Evolutionary conservation across 257 asterid genomes (phyloP).

Genomic region (Solanum bulbocastanum): DNA sequence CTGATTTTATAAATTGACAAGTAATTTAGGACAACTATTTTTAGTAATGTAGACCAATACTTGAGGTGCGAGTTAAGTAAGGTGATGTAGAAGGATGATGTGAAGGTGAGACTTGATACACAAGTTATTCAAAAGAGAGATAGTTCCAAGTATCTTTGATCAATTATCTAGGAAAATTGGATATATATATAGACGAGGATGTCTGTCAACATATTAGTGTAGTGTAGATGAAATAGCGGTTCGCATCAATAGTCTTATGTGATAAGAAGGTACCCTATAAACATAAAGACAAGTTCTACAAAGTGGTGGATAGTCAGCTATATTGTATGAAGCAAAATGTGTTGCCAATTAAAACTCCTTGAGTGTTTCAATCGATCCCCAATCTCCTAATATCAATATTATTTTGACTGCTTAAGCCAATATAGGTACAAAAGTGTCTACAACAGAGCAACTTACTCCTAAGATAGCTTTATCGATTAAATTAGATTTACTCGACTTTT

Average conservation of each 20-base stretch:
- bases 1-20: neutral
- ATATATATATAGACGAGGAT: neutral
- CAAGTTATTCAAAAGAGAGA: too few relatives aligned
- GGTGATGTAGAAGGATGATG: neutral
- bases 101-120: neutral
- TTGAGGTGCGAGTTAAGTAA: neutral
- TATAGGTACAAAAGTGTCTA: neutral
- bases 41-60: neutral
- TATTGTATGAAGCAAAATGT: neutral
- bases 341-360: neutral
- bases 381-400: neutral
- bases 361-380: neutral
- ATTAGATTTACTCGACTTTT: too few relatives aligned
- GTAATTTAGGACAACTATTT: neutral
- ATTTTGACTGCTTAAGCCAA: neutral
- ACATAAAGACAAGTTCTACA: neutral
- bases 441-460: neutral
- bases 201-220: neutral
- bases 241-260: fast-evolving
- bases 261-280: neutral
- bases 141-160: neutral
- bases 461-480: too few relatives aligned
- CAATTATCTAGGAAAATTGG: neutral
- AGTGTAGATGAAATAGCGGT: neutral
- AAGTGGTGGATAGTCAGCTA: neutral